Evolutionary conservation across 441 rosid genomes (phyloP), one percentile per base, ranked within the genome.

Genomic region (Croton laevigatus): DNA sequence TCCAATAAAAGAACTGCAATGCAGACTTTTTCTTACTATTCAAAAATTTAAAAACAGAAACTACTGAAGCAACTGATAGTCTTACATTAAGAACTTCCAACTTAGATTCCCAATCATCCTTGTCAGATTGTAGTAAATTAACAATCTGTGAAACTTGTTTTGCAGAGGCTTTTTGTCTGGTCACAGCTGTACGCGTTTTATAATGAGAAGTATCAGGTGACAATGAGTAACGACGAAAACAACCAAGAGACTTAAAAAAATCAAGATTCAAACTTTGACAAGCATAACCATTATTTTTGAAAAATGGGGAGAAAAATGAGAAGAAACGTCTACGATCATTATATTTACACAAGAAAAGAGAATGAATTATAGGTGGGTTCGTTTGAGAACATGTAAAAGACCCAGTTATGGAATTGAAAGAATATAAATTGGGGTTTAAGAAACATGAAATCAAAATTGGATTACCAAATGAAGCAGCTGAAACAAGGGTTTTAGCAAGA

Each of bases 1-100:
- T 42, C 89, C 89, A 88, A 59, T 58, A 46, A 75, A 82, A 80
- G 74, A 85, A 88, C 38, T 75, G 75, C 63, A 84, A 64, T 37
- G 82, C 84, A 51, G 86, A 60, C 45, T 77, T 74, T 71, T 78
- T 84, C 62, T 75, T 69, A 11, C 45, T 10, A 76, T 80, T 85
- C 73, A 88, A 79, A n/a, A 67, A 63, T 48, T 36, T 61, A 59
- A 82, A 72, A 52, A 88, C 74, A 62, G 52, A 44, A 46, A n/a
- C 16, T 9, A 62, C 45, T 4, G 80, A 72, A 54, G 68, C 59
- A 72, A 62, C 23, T 54, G 88, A 81, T 38, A 81, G 68, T 36
- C 77, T 78, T 49, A 77, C 71, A 58, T 76, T 68, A 79, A 80
- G 62, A 16, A 42, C 62, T 69, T 69, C 42, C 81, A 88, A 76